Percentiles rank a stretch among this genome's conserved stretches.
These are phyloP conservation scores for Paramecium primaurelia DNA, from an alignment of 73 alveolate genomes.

Conservation along the genomic window DNA sequence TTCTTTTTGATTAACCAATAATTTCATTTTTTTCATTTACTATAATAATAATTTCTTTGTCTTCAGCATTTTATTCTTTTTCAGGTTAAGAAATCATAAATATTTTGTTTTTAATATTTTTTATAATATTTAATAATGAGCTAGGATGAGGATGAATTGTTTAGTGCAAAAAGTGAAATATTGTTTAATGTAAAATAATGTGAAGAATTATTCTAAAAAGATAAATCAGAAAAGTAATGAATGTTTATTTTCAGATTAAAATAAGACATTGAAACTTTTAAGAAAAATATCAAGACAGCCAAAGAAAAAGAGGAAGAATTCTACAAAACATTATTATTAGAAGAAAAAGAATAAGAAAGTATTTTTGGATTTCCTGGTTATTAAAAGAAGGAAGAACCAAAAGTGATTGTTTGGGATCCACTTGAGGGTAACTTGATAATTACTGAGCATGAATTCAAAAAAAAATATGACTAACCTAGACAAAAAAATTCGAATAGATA, in stretches of 20 bases:
- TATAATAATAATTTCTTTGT: background rate
- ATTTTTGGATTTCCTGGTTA: background rate
- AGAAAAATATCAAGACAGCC: background rate
- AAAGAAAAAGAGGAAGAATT: background rate
- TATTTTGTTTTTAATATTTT: background rate
- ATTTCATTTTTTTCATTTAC: background rate
- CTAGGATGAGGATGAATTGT: background rate
- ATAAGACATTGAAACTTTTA: background rate
- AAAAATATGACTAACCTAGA: background rate
- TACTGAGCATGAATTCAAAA: background rate
- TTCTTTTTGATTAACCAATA: conserved; percentile 64
- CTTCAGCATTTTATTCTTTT: background rate
- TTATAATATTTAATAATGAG: background rate
- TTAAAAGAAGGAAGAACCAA: background rate
- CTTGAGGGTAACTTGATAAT: background rate
- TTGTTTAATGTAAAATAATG: conserved; percentile 18
- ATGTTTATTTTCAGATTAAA: background rate
- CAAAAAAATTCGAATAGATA: background rate
- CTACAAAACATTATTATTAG: background rate
- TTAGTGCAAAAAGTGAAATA: conserved; percentile 28
- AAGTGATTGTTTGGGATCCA: conserved; percentile 39
- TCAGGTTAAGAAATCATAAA: background rate
- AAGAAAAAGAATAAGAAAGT: background rate
- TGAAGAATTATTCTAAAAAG: conserved; percentile 23
- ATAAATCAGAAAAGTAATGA: conserved; percentile 32